Base-by-base conservation (phyloP, 2,329 filamentous ascomycete genomes). In the Pseudocercospora musae region DNA sequence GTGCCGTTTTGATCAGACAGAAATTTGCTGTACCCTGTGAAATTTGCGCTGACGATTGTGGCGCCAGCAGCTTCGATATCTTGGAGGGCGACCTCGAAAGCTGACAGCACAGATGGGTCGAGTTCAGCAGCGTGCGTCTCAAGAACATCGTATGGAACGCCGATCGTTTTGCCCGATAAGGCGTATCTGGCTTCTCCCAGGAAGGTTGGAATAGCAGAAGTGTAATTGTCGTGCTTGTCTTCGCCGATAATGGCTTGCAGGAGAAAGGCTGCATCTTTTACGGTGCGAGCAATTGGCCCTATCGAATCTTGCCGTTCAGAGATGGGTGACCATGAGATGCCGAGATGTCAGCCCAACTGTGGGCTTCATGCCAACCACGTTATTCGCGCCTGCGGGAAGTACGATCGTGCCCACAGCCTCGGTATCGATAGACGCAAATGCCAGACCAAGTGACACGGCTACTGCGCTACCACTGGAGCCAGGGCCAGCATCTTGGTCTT, bases 281-380 rank as follows among this genome's bases (percentile, higher is more conserved):
- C 84, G 0, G 83, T 84, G 46, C 83, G 78, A 1, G 84, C 80
- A 79, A 87, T 84, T 0, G 84, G 84, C 0, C 84, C 84, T 9
- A 85, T 76, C 1, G 82, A 84, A 64, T 86, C 83, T 68, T 84
- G 82, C 60, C 80, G 82, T 65, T 84, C 77, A 27, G 79, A 82
- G 62, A 91, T 85, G 0, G 89, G 89, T 10, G n/a, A 91, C 84
- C 1, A 90, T 87, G 4, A 88, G 78, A 62, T 82, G 76, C 13
- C 85, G 78, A 49, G 85, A 87, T 0, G 84, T 89, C 3, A 90
- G 77, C 0, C 87, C 88, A 1, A 89, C 84, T 0, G 86, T 88
- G 0, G 87, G 86, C 71, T 87, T 88, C 72, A 91, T 86, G 1
- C 86, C 88, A 0, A 89, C 87, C 1, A 89, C 72, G 60, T 87